Conservation (phyloP, 768 basidiomycete genomes). For the Hortiboletus campestris region DNA sequence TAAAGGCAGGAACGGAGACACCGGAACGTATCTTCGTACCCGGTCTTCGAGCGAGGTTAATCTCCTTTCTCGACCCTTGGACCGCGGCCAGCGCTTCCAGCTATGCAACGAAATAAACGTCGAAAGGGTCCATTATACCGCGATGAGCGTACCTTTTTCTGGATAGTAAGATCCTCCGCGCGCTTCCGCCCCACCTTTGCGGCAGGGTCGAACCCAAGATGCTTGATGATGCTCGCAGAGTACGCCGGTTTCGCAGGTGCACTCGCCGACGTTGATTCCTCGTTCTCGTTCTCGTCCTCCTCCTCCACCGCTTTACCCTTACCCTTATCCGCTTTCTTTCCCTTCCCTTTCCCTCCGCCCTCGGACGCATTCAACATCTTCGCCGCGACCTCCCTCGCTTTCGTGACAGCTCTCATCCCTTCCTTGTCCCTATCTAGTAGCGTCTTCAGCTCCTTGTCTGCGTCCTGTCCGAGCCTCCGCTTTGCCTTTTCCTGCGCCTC, state of each 20-base stretch:
- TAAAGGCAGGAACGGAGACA: conserved; percentile 42
- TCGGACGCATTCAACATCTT: conserved; percentile 25
- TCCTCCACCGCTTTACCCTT: conserved; percentile 9
- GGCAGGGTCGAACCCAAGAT: conserved; percentile 79
- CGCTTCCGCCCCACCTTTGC: conserved; percentile 49
- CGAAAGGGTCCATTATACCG: neutral
- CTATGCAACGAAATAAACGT: conserved; percentile 33
- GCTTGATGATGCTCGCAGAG: conserved; percentile 63
- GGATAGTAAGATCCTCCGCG: conserved; percentile 38
- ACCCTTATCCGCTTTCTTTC: conserved; percentile 16
- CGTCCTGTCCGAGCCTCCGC: conserved; percentile 55
- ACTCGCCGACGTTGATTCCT: conserved; percentile 16
- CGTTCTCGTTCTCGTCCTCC: conserved; percentile 4
- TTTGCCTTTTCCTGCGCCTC: conserved; percentile 77
- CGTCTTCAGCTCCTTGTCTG: conserved; percentile 58
- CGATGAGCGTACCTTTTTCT: conserved; percentile 53
- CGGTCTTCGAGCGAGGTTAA: conserved; percentile 60
- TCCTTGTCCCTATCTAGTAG: conserved; percentile 65
- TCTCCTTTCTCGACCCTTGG: conserved; percentile 48
- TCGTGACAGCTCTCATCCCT: conserved; percentile 63
- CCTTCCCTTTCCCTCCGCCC: conserved; percentile 15
- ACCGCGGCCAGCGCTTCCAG: conserved; percentile 54
- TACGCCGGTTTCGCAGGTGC: conserved; percentile 47
- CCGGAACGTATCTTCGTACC: conserved; percentile 66
- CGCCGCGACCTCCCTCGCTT: conserved; percentile 49